Evolutionary conservation across 2,329 filamentous ascomycete genomes (phyloP).

Genomic region (Biscogniauxia marginata): DNA sequence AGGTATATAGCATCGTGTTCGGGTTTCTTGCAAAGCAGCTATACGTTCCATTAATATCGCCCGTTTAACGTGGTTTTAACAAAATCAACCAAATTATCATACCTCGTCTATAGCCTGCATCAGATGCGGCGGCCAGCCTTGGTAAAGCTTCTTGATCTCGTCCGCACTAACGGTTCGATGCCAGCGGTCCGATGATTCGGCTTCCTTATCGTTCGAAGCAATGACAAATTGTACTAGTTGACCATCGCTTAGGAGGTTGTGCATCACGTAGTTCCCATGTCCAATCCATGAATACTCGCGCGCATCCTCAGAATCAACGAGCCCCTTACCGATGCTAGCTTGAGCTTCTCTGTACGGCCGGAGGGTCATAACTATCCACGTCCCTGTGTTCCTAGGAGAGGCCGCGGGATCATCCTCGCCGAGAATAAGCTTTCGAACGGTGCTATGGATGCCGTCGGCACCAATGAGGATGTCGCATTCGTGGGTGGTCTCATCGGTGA

Average conservation of each 20-base stretch:
- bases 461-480: slow-evolving; percentile 38
- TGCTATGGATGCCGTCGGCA: slow-evolving; percentile 39
- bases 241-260: slow-evolving; percentile 19
- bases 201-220: slow-evolving; percentile 12
- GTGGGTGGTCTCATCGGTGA: slow-evolving; percentile 21
- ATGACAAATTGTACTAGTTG: slow-evolving; percentile 22
- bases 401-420: slow-evolving; percentile 25
- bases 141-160: slow-evolving; percentile 19
- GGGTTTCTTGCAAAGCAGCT: slow-evolving; percentile 22
- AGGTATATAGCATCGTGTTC: slow-evolving; percentile 23
- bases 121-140: slow-evolving; percentile 21
- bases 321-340: slow-evolving; percentile 14
- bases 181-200: slow-evolving; percentile 15
- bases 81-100: no score
- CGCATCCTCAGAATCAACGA: slow-evolving; percentile 18
- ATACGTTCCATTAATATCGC: no score
- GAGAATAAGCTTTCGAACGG: slow-evolving; percentile 35
- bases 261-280: slow-evolving; percentile 8
- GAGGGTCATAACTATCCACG: slow-evolving; percentile 23
- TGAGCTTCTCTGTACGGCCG: slow-evolving; percentile 19
- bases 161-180: slow-evolving; percentile 14
- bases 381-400: slow-evolving; percentile 16
- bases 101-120: slow-evolving; percentile 22
- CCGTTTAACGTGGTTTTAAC: no score
- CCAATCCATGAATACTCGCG: slow-evolving; percentile 26